Conservation (phyloP, 495 filamentous ascomycete genomes). For the Xylaria longipes region DNA sequence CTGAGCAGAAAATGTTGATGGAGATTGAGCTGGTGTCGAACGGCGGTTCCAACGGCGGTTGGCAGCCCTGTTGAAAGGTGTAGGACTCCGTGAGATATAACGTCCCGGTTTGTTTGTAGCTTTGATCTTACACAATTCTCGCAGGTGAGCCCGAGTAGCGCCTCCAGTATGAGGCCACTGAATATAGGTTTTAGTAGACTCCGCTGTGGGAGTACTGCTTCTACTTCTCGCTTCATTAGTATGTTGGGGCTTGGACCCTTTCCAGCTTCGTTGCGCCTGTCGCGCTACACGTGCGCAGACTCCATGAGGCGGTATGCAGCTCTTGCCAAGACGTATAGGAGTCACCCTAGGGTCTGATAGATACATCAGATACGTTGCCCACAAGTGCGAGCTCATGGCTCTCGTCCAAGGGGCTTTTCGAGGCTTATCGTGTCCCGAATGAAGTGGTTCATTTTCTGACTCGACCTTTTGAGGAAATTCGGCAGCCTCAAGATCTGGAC, state of each 20-base stretch:
- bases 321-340: slow-evolving; percentile 89
- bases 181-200: slow-evolving; percentile 49
- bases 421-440: slow-evolving; percentile 34
- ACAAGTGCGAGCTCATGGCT: slow-evolving; percentile 91
- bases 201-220: slow-evolving; percentile 69
- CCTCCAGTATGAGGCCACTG: slow-evolving; percentile 84
- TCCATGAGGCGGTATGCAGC: slow-evolving; percentile 83
- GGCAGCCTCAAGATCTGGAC: slow-evolving; percentile 48
- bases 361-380: slow-evolving; percentile 88
- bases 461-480: slow-evolving; percentile 33
- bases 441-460: background rate
- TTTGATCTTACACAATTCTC: slow-evolving; percentile 80
- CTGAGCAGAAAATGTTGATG: slow-evolving; percentile 63
- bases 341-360: slow-evolving; percentile 91
- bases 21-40: slow-evolving; percentile 43
- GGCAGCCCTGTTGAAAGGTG: slow-evolving; percentile 68
- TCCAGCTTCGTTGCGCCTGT: slow-evolving; percentile 86
- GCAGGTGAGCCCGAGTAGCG: slow-evolving; percentile 79
- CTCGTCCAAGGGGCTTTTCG: slow-evolving; percentile 74
- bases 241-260: slow-evolving; percentile 55
- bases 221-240: slow-evolving; percentile 59
- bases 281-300: slow-evolving; percentile 88
- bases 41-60: slow-evolving; percentile 53
- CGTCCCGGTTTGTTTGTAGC: slow-evolving; percentile 64
- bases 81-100: slow-evolving; percentile 75